Conservation (phyloP, 257 asterid genomes). For the Solanum bulbocastanum region DNA sequence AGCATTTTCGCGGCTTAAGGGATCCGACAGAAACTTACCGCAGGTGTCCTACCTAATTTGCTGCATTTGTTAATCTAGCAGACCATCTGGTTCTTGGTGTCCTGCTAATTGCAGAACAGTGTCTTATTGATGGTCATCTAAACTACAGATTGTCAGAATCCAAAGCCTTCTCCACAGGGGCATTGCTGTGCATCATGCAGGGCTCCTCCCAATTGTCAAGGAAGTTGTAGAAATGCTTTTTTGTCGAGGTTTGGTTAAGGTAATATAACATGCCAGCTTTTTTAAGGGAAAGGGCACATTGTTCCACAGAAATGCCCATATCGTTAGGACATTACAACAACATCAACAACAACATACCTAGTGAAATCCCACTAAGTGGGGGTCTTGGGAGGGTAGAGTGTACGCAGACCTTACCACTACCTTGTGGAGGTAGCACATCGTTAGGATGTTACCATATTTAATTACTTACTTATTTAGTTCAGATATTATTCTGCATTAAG, state of each 20-base stretch:
- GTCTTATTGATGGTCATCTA: conserved; percentile 5
- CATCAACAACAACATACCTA: neutral
- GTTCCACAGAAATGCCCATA: neutral
- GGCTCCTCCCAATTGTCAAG: conserved; percentile 93
- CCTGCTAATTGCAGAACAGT: neutral
- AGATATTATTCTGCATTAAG: neutral
- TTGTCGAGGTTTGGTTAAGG: conserved; percentile 97
- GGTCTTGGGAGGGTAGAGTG: neutral
- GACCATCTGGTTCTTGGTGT: neutral
- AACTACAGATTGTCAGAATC: conserved; percentile 79
- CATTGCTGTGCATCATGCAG: conserved; percentile 97
- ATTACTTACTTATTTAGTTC: neutral
- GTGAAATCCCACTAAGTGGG: neutral
- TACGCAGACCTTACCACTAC: neutral
- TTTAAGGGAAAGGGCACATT: neutral
- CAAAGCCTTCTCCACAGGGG: conserved; percentile 89
- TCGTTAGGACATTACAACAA: neutral
- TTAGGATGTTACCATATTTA: neutral
- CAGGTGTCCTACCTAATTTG: conserved; percentile 48
- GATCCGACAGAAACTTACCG: conserved; percentile 93
- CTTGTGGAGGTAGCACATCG: neutral
- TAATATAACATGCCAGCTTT: conserved; percentile 11
- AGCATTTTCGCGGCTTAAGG: conserved; percentile 94
- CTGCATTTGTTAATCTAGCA: neutral
- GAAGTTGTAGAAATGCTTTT: conserved; percentile 99